phyloP scores from a whole-genome alignment of 2,329 filamentous ascomycete species.

The Xylariaceae sp. region DNA sequence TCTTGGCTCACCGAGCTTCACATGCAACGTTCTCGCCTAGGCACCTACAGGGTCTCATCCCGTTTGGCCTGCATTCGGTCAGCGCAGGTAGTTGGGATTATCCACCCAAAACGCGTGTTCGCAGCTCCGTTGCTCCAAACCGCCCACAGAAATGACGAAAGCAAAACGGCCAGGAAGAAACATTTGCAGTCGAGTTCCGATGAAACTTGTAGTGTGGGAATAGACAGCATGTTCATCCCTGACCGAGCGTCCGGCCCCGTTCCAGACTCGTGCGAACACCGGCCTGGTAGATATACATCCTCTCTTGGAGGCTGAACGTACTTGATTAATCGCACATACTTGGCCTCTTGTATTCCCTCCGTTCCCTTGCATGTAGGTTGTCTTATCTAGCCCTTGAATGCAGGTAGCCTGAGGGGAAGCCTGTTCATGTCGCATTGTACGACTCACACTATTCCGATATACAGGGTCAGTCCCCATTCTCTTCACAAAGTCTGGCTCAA shows the following conservation, averaged over 20 bases:
- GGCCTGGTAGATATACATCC: too few relatives aligned
- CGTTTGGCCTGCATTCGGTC: slow-evolving; percentile 21
- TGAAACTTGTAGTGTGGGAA: too few relatives aligned
- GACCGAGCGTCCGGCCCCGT: too few relatives aligned
- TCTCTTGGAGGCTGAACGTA: background rate
- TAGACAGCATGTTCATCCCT: too few relatives aligned
- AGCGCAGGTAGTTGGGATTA: slow-evolving; percentile 15
- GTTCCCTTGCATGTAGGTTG: slow-evolving; percentile 15
- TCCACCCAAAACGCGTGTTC: background rate
- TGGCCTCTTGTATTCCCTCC: background rate
- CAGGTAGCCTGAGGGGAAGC: slow-evolving; percentile 25
- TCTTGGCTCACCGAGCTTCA: slow-evolving; percentile 14
- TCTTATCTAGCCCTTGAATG: slow-evolving; percentile 17
- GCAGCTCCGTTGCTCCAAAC: background rate
- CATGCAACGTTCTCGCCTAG: slow-evolving; percentile 15
- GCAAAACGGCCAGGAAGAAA: too few relatives aligned
- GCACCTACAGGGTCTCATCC: slow-evolving; percentile 13
- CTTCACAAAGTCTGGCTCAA: background rate
- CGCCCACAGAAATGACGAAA: background rate
- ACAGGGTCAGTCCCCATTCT: too few relatives aligned
- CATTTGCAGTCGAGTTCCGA: too few relatives aligned
- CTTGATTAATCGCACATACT: slow-evolving; percentile 3
- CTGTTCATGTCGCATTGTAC: slow-evolving; percentile 23
- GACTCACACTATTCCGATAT: slow-evolving; percentile 7
- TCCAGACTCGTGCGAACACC: too few relatives aligned